These are phyloP conservation scores for Calycina herbarum DNA, from an alignment of 2,329 filamentous ascomycete species.

Conservation along the genomic window DNA sequence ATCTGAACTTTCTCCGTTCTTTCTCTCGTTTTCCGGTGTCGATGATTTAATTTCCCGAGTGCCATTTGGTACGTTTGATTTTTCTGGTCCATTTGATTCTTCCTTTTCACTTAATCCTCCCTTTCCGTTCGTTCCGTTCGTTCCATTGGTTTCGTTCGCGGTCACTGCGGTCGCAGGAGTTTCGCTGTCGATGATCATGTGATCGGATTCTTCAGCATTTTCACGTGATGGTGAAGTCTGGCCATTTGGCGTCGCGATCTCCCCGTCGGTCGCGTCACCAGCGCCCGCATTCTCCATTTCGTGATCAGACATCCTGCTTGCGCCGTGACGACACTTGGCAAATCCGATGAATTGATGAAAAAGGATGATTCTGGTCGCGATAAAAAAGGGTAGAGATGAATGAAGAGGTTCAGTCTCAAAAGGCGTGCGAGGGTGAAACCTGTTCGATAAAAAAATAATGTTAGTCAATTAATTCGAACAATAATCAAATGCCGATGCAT, in stretches of 20 bases:
- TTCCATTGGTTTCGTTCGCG: not conserved
- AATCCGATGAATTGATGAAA: not conserved
- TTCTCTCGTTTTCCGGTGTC: not conserved
- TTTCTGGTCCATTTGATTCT: not conserved
- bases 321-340: not conserved
- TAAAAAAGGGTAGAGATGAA: not conserved
- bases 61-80: not conserved
- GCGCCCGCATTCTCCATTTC: conserved; percentile 7
- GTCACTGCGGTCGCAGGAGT: not conserved
- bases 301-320: conserved; percentile 7
- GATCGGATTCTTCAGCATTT: not conserved
- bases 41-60: not conserved
- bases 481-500: not conserved
- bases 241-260: not conserved
- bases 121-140: not conserved
- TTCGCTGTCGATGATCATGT: not conserved
- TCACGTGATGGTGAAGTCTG: not conserved
- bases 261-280: conserved; percentile 5
- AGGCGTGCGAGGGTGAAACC: not conserved
- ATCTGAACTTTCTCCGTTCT: not conserved
- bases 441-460: conserved; percentile 11
- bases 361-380: not conserved
- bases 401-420: not conserved
- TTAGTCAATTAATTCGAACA: conserved; percentile 1
- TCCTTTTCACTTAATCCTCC: no score